Evolutionary conservation across 2,329 filamentous ascomycete genomes (phyloP), one percentile per base, ranked within the genome.

Genomic region (Stagonosporopsis vannaccii): DNA sequence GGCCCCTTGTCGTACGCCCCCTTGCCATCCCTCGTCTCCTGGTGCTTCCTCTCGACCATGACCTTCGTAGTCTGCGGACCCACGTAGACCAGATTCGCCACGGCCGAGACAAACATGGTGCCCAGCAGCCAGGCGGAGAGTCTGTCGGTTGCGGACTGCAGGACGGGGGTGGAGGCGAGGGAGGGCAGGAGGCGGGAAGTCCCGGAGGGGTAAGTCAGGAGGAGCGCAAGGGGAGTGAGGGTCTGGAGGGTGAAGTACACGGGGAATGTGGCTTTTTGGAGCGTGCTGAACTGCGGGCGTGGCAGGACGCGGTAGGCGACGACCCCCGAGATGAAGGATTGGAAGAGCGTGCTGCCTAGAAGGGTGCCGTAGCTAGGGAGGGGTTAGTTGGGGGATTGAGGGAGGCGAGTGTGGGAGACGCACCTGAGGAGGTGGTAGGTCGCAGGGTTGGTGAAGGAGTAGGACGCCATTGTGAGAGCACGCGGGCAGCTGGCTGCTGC

Each of bases 21-120:
- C 83, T 96, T 97, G 51, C 92, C 92, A 73, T 97, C 94, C 68
- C 89, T 87, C 59, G 89, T 92, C 81, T 94, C 93, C 81, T 97
- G 94, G 44, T 88, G 84, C 69, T 90, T 90, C 70, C 92, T 83
- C 75, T 90, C 81, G 62, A 82, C 84, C 85, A 96, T 96, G 28
- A 89, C 81, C 64, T 86, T 84, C 32, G 86, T 88, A 1, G 92
- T 95, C 62, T 86, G 81, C 3, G 94, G 94, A 7, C 92, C 87
- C 47, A 97, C 76, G 41, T 90, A 82, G 0, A 85, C 71, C 65
- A 90, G 75, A 75, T 98, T 98, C 20, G 84, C 73, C 39, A 92
- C 70, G 2, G 89, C 90, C 0, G 87, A 87, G n/a, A 86, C 74
- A 56, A 92, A 87, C 72, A 91, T 90, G 6, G 85, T 83, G 3